A percentile compares a stretch with the other conserved stretches of the same genome.
Evolutionary conservation across 1,284 basidiomycete genomes (phyloP).

Genomic region (Cutaneotrichosporon mucoides): DNA sequence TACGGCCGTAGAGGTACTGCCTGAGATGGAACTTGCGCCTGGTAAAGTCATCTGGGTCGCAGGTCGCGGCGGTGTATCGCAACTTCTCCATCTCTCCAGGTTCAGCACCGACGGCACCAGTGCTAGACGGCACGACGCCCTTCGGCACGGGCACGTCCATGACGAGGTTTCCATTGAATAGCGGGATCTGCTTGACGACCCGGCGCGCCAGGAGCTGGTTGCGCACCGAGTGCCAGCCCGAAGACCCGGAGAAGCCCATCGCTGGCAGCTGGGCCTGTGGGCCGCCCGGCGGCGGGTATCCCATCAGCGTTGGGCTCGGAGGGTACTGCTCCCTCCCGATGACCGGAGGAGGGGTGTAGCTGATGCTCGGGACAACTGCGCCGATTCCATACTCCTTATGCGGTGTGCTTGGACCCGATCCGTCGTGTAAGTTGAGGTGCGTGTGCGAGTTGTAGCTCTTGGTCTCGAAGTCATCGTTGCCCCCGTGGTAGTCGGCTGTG

Average conservation of each 20-base stretch:
- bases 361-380: conserved; percentile 25
- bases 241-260: conserved; percentile 30
- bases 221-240: conserved; percentile 39
- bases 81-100: conserved; percentile 77
- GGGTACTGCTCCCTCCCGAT: conserved; percentile 9
- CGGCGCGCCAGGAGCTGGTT: conserved; percentile 40
- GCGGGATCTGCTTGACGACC: conserved; percentile 72
- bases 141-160: conserved; percentile 74
- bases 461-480: conserved; percentile 31
- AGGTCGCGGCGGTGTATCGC: conserved; percentile 55
- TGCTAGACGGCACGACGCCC: conserved; percentile 52
- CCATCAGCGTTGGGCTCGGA: neutral
- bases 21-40: conserved; percentile 66
- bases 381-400: conserved; percentile 39
- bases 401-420: neutral
- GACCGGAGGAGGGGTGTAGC: neutral
- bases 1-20: conserved; percentile 75
- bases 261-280: conserved; percentile 10
- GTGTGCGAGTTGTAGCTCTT: conserved; percentile 39
- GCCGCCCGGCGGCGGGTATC: neutral
- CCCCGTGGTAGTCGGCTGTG: conserved; percentile 6
- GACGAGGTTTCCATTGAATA: conserved; percentile 76
- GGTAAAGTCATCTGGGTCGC: conserved; percentile 56
- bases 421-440: conserved; percentile 4
- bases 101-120: conserved; percentile 50